Conservation (phyloP, 164 flowering plant species). For the Brasenia schreberi region DNA sequence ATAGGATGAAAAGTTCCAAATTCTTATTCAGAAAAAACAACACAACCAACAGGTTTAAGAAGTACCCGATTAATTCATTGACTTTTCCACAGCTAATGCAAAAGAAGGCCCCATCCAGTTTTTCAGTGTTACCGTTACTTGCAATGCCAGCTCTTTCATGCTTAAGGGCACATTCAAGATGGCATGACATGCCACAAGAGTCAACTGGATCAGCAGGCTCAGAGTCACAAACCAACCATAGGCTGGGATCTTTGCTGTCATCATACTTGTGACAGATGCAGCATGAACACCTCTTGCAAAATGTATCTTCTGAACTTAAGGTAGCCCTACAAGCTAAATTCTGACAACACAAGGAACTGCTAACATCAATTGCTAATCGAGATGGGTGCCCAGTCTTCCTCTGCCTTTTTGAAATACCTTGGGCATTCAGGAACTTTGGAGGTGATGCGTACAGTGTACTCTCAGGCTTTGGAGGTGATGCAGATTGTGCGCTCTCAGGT, state of each 20-base stretch:
- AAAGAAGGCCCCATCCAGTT: slow-evolving; percentile 62
- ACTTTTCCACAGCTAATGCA: slow-evolving; percentile 81
- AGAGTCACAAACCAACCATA: slow-evolving; percentile 80
- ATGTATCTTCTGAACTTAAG: slow-evolving; percentile 38
- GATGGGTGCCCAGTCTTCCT: slow-evolving; percentile 55
- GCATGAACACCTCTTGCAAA: slow-evolving; percentile 95
- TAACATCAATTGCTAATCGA: slow-evolving; percentile 24
- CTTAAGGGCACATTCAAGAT: slow-evolving; percentile 82
- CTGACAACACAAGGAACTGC: slow-evolving; percentile 31
- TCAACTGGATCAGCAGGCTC: slow-evolving; percentile 55
- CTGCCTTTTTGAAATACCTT: slow-evolving; percentile 46
- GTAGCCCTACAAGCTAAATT: slow-evolving; percentile 81
- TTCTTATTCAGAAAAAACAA: not conserved
- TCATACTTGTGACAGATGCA: slow-evolving; percentile 77
- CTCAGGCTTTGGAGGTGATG: no score
- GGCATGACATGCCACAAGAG: slow-evolving; percentile 88
- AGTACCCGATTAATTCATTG: slow-evolving; percentile 77
- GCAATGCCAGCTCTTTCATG: slow-evolving; percentile 57
- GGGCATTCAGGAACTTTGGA: slow-evolving; percentile 20
- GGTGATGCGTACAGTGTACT: not conserved
- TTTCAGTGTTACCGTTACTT: slow-evolving; percentile 19
- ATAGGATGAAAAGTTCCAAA: not conserved
- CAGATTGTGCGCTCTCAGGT: slow-evolving; percentile 13
- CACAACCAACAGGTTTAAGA: not conserved
- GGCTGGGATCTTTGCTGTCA: slow-evolving; percentile 97